A percentile compares a stretch with the other conserved stretches of the same genome.
Conservation (phyloP, 129 eudicot genomes). For the sunflower (Helianthus annuus) region DNA sequence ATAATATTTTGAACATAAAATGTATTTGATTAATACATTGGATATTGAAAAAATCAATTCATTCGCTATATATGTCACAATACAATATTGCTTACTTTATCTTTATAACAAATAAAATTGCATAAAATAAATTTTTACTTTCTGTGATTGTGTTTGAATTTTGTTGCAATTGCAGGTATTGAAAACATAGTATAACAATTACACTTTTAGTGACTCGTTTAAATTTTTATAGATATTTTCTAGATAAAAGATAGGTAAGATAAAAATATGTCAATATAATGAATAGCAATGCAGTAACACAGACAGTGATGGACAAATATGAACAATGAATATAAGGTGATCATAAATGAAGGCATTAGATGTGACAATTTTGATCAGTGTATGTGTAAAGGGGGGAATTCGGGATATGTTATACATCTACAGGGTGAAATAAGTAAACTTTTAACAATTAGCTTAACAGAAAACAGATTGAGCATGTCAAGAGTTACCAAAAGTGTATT, state of each 20-base stretch:
- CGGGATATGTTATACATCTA: not conserved
- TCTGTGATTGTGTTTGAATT: not conserved
- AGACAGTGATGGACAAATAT: not conserved
- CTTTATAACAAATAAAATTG: not conserved
- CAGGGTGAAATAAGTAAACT: too few species aligned
- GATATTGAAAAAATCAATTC: not conserved
- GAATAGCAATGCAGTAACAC: not conserved
- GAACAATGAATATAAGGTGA: not conserved
- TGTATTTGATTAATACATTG: not conserved
- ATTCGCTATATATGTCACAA: not conserved
- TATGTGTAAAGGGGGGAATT: not conserved
- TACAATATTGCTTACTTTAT: not conserved
- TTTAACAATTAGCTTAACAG: not conserved
- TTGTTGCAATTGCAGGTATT: not conserved
- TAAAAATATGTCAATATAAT: not conserved
- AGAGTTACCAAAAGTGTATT: not conserved
- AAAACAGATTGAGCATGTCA: not conserved
- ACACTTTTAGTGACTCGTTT: not conserved
- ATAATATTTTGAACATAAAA: not conserved
- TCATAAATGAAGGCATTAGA: not conserved
- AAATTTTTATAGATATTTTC: not conserved
- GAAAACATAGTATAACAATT: not conserved
- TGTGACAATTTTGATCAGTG: not conserved
- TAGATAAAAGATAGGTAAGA: not conserved
- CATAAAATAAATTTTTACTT: not conserved